phyloP scores from a whole-genome alignment of 2,329 filamentous ascomycete genomes.

The Huntiella abstrusa region DNA sequence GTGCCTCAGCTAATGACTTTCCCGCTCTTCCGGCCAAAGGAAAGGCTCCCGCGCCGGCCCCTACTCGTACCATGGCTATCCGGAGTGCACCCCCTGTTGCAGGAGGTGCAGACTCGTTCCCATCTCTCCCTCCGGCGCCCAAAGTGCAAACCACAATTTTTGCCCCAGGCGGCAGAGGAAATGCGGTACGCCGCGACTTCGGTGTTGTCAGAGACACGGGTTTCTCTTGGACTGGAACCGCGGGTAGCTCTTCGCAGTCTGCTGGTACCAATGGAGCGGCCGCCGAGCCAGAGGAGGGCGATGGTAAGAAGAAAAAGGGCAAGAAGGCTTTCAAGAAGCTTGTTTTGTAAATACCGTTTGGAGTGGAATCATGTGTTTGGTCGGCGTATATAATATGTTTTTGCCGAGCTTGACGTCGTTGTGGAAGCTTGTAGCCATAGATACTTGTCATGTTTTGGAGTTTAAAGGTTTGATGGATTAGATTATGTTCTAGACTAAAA shows the following conservation, averaged over 20 bases:
- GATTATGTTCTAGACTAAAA: no score
- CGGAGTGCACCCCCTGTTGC: background rate
- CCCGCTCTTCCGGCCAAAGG: constrained; percentile 22
- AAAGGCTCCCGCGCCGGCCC: background rate
- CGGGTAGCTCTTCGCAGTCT: constrained; percentile 14
- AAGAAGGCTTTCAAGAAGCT: constrained; percentile 22
- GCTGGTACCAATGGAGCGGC: constrained; percentile 16
- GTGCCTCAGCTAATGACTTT: constrained; percentile 20
- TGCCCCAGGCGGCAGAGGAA: constrained; percentile 30
- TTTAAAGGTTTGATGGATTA: no score
- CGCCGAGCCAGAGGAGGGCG: constrained; percentile 8
- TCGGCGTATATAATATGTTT: no score
- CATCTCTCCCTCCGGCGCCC: constrained; percentile 59
- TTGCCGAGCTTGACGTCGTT: no score
- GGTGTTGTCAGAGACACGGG: constrained; percentile 26
- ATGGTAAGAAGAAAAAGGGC: constrained; percentile 39
- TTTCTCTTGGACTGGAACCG: constrained; percentile 30
- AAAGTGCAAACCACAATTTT: constrained; percentile 47
- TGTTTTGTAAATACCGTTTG: background rate
- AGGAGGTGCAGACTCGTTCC: constrained; percentile 48
- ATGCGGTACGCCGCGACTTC: constrained; percentile 35
- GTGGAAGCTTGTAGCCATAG: no score
- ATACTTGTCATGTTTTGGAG: no score
- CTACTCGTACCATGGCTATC: constrained; percentile 5
- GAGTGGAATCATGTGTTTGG: no score